phyloP scores from a whole-genome alignment of 495 filamentous ascomycete species.

The Umbilicaria muhlenbergii region DNA sequence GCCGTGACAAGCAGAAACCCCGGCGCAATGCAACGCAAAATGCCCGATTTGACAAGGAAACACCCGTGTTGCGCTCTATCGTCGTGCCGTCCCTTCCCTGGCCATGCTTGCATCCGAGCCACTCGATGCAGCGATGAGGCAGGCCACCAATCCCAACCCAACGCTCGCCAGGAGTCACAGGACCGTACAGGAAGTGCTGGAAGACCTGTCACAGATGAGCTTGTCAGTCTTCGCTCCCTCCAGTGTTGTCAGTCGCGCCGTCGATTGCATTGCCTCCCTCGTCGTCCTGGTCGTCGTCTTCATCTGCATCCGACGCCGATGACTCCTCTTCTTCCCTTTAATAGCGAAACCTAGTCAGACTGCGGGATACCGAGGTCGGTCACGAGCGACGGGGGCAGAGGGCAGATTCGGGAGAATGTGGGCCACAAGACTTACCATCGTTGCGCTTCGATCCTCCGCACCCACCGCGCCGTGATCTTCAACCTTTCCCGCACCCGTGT shows the following conservation, averaged over 20 bases:
- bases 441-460: constrained; percentile 52
- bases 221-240: constrained; percentile 5
- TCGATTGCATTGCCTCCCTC: background rate
- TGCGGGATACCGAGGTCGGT: background rate
- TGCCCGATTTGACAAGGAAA: too few relatives aligned
- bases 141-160: constrained; percentile 4
- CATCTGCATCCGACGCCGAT: constrained; percentile 12
- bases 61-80: too few relatives aligned
- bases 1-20: too few relatives aligned
- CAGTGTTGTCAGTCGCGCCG: background rate
- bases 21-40: too few relatives aligned
- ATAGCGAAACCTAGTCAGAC: constrained; percentile 6
- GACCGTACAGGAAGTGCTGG: constrained; percentile 15
- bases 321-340: constrained; percentile 7
- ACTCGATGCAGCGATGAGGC: too few relatives aligned
- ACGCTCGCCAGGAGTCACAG: constrained; percentile 16
- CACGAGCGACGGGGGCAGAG: constrained; percentile 6
- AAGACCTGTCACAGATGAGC: constrained; percentile 12
- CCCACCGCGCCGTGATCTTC: constrained; percentile 66
- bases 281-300: constrained; percentile 16
- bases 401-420: constrained; percentile 1
- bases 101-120: too few relatives aligned
- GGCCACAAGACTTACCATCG: constrained; percentile 43
- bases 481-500: constrained; percentile 64
- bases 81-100: too few relatives aligned